Conservation (phyloP, 192 early-diverging fungal genomes). For the Coemansia erecta region DNA sequence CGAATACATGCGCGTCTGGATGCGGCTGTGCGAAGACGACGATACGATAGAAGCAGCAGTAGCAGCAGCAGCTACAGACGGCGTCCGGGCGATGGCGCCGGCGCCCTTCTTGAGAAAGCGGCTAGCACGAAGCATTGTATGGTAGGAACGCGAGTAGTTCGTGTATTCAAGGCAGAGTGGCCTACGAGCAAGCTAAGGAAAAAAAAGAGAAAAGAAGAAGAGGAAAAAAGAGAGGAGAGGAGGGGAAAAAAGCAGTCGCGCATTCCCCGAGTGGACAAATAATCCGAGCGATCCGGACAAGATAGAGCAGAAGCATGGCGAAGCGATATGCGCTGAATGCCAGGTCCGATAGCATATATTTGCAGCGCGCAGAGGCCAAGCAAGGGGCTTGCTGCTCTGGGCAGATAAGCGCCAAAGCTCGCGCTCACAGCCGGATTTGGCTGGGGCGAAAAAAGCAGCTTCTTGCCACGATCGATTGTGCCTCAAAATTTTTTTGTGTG, state of each 20-base stretch:
- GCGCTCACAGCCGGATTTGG: too few species aligned
- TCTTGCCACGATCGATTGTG: too few species aligned
- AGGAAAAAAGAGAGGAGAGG: constrained; percentile 9
- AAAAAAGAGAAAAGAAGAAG: constrained; percentile 11
- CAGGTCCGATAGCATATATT: too few species aligned
- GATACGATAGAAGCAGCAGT: constrained; percentile 1
- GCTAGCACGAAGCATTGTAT: constrained; percentile 37
- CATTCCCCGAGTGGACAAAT: neutral
- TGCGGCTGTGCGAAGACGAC: neutral
- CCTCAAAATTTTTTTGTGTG: too few species aligned
- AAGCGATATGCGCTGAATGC: too few species aligned
- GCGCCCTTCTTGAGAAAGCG: constrained; percentile 36
- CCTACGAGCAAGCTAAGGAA: neutral
- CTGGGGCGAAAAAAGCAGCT: too few species aligned
- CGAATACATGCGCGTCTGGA: constrained; percentile 17
- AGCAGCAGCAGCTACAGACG: neutral
- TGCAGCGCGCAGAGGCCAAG: too few species aligned
- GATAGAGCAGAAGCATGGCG: too few species aligned
- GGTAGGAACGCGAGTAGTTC: neutral
- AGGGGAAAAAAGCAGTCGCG: neutral
- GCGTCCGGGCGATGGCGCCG: constrained; percentile 28
- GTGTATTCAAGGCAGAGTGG: neutral
- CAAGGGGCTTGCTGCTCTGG: too few species aligned
- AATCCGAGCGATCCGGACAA: neutral
- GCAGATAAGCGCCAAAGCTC: too few species aligned